Evolutionary conservation across 768 basidiomycete species (phyloP), one percentile per base, ranked within the genome.

Genomic region (Lanmaoa rubissima): DNA sequence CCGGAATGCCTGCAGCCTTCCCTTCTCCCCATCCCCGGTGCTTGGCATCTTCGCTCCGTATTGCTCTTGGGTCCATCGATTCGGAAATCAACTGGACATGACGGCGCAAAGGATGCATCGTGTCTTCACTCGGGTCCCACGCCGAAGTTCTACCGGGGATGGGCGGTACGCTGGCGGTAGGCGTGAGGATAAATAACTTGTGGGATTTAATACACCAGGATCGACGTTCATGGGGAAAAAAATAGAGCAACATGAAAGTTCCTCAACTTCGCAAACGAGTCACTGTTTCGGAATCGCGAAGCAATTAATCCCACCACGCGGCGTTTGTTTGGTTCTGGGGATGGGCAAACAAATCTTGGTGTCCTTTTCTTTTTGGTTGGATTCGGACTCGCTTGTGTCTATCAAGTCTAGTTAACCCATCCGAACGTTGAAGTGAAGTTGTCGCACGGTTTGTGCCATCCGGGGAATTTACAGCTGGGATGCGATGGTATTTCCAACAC

Each of bases 261-360:
- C 60, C 55, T 52, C 47, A 44, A 19, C 51, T 63, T 64, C 44
- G 38, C 38, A 51, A 21, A 21, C 17, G 26, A 26, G 31, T 40
- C n/a, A n/a, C n/a, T n/a, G n/a, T n/a, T n/a, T n/a, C n/a, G n/a
- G n/a, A n/a, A n/a, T n/a, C 3, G 42, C 50, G 42, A 35, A 38
- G 54, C 26, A 35, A 53, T 58, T 63, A 59, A 53, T 63, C 42
- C n/a, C n/a, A n/a, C n/a, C 50, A 39, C 19, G 59, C 63, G 60
- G 53, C 17, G 51, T 57, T 28, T 61, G 48, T 61, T 67, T 67
- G 61, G 47, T 54, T 55, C 45, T 2, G 51, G 56, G 54, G 42
- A 10, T 24, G 41, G 61, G n/a, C 61, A 66, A 63, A 63, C 57
- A 59, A 49, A 11, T n/a, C 12, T 17, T 5, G 19, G 12, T 17